Evolutionary conservation across 2,329 filamentous ascomycete genomes (phyloP), one percentile per base, ranked within the genome.

Genomic region (Aspergillus candidus): DNA sequence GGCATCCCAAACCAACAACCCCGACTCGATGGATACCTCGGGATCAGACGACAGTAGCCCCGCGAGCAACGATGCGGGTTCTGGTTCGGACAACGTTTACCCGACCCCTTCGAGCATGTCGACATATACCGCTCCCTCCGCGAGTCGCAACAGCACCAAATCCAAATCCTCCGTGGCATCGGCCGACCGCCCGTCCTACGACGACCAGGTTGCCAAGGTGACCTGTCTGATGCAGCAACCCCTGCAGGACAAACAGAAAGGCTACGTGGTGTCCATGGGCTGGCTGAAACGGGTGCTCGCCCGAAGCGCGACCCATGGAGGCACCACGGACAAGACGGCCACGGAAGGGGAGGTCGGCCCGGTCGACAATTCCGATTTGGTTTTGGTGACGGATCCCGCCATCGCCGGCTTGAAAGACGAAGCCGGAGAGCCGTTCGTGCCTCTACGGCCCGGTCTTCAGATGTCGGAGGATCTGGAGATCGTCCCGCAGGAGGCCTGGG

Each of bases 281-380:
- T 97, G 93, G 93, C 75, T 96, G 30, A 75, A 78, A 44, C 79
- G 80, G 47, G 87, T 93, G 3, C 72, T 84, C 47, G 77, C 84
- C 17, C 74, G 86, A 43, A 79, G 78, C 38, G 74, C 77, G 7
- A 77, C 78, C 45, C 68, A 75, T 40, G 74, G 73, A 14, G 73
- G 76, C 49, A 75, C 78, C 40, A 71, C 69, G 32, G 71, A 76
- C 48, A 85, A 86, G 50, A 69, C 74, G n/a, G 76, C 77, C 8
- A 61, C 73, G 10, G 76, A 83, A 46, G 79, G 78, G 6, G 76
- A 80, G 4, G 77, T 93, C 44, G 89, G 89, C 1, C 86, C 87
- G 0, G 78, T 97, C 29, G 88, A 96, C 71, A 96, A 96, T 61
- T 82, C 85, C 0, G 85, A 90, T 59, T 82, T 96, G 48, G 80